These are phyloP conservation scores for Blastobotrys arbuscula DNA, from an alignment of 1,139 yeast genomes.

Conservation along the genomic window DNA sequence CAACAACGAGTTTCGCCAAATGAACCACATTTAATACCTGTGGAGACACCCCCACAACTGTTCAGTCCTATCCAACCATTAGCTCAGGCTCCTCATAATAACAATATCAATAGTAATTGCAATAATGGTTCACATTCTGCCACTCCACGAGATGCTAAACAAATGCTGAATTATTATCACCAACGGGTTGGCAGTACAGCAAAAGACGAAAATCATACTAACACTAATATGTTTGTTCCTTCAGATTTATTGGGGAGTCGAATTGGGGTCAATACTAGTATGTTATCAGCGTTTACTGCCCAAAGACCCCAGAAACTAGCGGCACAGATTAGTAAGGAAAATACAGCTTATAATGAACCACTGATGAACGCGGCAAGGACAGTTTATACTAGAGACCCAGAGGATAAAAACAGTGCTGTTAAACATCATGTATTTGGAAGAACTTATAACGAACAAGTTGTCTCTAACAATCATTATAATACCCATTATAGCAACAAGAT, in stretches of 20 bases:
- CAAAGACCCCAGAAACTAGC: constrained; percentile 5
- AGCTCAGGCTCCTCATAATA: background rate
- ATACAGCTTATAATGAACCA: constrained; percentile 2
- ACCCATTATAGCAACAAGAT: background rate
- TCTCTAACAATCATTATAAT: background rate
- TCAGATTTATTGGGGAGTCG: constrained; percentile 12
- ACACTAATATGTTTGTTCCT: background rate
- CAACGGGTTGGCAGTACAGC: background rate
- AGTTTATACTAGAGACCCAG: constrained; percentile 12
- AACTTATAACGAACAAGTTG: constrained; percentile 7
- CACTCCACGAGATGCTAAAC: background rate
- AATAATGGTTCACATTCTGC: no score
- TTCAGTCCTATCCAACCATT: background rate
- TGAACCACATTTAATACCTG: no score
- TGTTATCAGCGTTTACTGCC: constrained; percentile 8
- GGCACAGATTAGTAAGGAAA: background rate
- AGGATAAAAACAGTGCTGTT: constrained; percentile 11
- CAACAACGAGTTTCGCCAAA: background rate
- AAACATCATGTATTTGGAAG: constrained; percentile 16
- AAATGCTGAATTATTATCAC: background rate
- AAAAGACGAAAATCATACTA: background rate
- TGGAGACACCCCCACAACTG: background rate
- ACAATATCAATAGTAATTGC: no score
- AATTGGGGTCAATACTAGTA: constrained; percentile 10
- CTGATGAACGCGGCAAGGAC: constrained; percentile 12